Conservation (phyloP, 225 moss, liverwort and hornwort species). For the Marchantia polymorpha region DNA sequence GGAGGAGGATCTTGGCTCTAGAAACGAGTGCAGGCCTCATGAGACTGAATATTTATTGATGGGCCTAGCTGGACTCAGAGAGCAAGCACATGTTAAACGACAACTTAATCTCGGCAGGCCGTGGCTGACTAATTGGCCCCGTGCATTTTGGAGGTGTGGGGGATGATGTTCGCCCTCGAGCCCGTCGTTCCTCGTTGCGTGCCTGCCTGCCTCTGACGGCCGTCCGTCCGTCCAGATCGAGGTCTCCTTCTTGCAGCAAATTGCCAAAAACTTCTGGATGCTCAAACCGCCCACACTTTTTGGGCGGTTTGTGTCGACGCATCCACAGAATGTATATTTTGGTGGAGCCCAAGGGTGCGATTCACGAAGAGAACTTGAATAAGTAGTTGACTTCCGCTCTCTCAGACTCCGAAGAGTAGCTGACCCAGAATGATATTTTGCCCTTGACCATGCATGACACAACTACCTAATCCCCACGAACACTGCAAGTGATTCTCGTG, state of each 20-base stretch:
- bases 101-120: neutral
- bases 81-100: neutral
- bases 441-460: neutral
- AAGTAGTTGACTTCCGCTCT: constrained; percentile 1
- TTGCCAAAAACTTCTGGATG: neutral
- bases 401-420: neutral
- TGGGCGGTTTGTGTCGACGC: neutral
- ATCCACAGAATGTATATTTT: neutral
- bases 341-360: constrained; percentile 5
- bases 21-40: neutral
- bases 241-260: neutral
- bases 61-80: no score
- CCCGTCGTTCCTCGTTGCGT: no score
- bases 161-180: no score
- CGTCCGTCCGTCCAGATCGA: neutral
- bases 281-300: neutral
- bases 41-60: neutral
- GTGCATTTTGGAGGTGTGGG: neutral
- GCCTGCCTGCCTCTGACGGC: no score
- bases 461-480: neutral
- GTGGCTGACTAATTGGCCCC: neutral
- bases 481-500: neutral
- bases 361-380: neutral
- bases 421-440: neutral
- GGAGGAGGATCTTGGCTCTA: neutral